phyloP scores from a whole-genome alignment of 83 land plant species.

The Thuja plicata region DNA sequence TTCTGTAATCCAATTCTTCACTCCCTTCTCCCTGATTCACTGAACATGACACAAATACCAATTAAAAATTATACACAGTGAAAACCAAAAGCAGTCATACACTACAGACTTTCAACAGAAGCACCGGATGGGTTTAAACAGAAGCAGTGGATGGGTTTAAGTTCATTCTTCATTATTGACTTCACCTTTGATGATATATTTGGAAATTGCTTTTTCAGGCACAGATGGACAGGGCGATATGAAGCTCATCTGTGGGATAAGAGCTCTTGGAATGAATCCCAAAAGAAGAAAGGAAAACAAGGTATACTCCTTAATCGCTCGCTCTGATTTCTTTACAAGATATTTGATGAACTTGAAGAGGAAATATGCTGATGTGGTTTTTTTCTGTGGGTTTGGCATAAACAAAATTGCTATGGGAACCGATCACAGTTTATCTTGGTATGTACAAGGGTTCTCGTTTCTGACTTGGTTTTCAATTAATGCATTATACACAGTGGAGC shows the following conservation, averaged over 20 bases:
- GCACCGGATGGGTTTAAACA: background rate
- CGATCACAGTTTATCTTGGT: slow-evolving; percentile 47
- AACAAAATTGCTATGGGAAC: background rate
- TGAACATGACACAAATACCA: no score
- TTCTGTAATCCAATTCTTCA: no score
- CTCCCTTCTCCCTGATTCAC: no score
- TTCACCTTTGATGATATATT: no score
- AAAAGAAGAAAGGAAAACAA: slow-evolving; percentile 60
- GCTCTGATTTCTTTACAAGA: background rate
- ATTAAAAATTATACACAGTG: no score
- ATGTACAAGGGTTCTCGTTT: background rate
- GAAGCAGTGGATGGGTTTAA: background rate
- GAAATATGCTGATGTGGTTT: background rate
- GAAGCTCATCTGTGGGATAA: slow-evolving; percentile 63
- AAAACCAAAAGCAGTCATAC: no score
- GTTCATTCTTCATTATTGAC: background rate
- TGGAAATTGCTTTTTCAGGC: background rate
- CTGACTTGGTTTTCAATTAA: background rate
- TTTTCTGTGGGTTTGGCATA: background rate
- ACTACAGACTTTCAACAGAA: no score
- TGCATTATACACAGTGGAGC: background rate
- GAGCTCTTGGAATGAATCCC: slow-evolving; percentile 46
- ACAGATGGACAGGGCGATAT: slow-evolving; percentile 49
- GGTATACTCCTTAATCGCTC: slow-evolving; percentile 11
- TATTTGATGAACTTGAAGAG: background rate